Base-by-base conservation (phyloP, 2,329 filamentous ascomycete species). In the Rutstroemia sp. region DNA sequence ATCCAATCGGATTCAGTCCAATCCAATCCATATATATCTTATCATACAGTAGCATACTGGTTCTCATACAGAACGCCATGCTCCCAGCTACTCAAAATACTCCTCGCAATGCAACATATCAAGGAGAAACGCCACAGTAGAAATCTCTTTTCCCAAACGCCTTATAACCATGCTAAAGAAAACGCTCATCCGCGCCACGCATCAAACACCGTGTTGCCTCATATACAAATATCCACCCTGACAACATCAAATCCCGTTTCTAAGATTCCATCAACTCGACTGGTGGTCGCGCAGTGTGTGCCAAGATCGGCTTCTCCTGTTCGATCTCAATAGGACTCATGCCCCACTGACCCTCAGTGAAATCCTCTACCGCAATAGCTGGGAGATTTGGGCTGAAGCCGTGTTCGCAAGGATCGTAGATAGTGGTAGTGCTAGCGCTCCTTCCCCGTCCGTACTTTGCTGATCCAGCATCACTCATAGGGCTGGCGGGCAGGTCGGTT, bases 351-450 rank as follows among this genome's bases (percentile, higher is more conserved):
- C 76, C 78, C 1, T 49, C 47, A 14, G 83, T 85, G 75, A 83
- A 82, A 66, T 87, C 84, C 65, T 87, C 82, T 12, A 87, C 83
- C 39, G 81, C 79, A 59, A 87, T 85, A 39, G 81, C 82, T 2
- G 85, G 85, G 64, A 87, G 70, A 49, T 77, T 74, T 5, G 80
- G 77, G 68, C 76, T 79, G 57, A 71, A 73, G 19, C 78, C 78
- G 61, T 80, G 75, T 60, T 79, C 76, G n/a, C 74, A 73, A 0
- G 84, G 83, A 64, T 81, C 77, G 73, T 84, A 87, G 65, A 88
- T 82, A 52, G 86, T 75, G 0, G 84, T 87, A 41, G 80, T 83
- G 70, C 82, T 85, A 58, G 82, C 77, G 67, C 82, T 85, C 61
- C 83, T 73, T 45, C 71, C 59, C 69, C 69, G 72, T 9, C 61